These are phyloP conservation scores for Lecanicillium sp. DNA, from an alignment of 2,329 filamentous ascomycete species.

Conservation along the genomic window DNA sequence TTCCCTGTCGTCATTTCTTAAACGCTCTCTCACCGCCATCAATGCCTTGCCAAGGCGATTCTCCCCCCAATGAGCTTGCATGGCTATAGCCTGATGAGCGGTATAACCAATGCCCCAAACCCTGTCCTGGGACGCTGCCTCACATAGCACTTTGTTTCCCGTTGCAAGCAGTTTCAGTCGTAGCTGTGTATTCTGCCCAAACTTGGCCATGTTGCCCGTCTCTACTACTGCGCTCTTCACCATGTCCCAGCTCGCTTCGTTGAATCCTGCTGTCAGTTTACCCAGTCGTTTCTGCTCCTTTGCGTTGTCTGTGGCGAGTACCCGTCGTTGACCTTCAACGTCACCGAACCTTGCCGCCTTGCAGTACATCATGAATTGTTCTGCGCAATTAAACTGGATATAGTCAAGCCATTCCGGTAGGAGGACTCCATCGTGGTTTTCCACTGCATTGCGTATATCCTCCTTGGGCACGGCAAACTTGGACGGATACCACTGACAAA, in stretches of 20 bases:
- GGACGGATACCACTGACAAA: constrained; percentile 27
- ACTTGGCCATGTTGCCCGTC: constrained; percentile 24
- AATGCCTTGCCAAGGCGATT: constrained; percentile 22
- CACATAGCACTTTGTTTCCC: constrained; percentile 20
- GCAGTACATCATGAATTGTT: constrained; percentile 35
- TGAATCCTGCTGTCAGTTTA: constrained; percentile 17
- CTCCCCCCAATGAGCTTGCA: constrained; percentile 19
- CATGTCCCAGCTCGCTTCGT: constrained; percentile 19
- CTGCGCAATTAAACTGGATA: constrained; percentile 25
- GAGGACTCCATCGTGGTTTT: constrained; percentile 13
- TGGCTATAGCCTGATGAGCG: constrained; percentile 19
- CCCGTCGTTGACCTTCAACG: constrained; percentile 11
- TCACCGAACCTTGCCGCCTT: constrained; percentile 28
- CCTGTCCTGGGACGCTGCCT: constrained; percentile 21
- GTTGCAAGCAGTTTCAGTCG: constrained; percentile 21
- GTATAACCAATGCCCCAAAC: constrained; percentile 27
- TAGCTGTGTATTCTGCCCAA: constrained; percentile 20
- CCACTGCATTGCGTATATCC: constrained; percentile 19
- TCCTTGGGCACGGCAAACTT: constrained; percentile 19
- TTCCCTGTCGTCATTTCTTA: constrained; percentile 6
- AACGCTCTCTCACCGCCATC: constrained; percentile 17
- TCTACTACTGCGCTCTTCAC: constrained; percentile 22
- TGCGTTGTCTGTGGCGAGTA: constrained; percentile 18
- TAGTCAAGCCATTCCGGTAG: constrained; percentile 9
- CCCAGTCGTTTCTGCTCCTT: constrained; percentile 22